Evolutionary conservation across 1,139 yeast genomes (phyloP).

Genomic region (Protomyces macrosporus): DNA sequence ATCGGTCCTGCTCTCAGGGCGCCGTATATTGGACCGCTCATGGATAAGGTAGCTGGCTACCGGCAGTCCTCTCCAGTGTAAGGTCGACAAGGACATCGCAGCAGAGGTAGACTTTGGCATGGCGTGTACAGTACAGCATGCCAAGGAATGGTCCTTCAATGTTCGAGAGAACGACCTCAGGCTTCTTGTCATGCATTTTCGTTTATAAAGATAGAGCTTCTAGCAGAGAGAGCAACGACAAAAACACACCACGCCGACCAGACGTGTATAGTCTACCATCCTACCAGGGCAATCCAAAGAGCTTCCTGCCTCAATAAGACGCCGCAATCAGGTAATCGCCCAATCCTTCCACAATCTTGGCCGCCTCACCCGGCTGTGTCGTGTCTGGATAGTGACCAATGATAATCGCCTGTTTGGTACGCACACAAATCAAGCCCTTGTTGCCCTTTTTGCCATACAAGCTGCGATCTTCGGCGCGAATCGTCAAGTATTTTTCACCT

Average conservation of each 20-base stretch:
- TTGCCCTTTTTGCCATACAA: slow-evolving; percentile 75
- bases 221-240: neutral
- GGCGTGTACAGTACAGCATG: too few species aligned
- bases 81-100: neutral
- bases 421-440: slow-evolving; percentile 82
- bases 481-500: slow-evolving; percentile 79
- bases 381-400: slow-evolving; percentile 93
- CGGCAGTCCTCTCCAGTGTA: neutral
- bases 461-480: slow-evolving; percentile 87
- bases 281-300: neutral
- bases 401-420: slow-evolving; percentile 87
- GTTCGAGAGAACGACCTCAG: too few species aligned
- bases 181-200: neutral
- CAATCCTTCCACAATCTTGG: slow-evolving; percentile 86
- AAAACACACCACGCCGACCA: neutral
- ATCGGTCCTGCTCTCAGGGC: slow-evolving; percentile 81
- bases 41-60: slow-evolving; percentile 21
- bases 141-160: too few species aligned
- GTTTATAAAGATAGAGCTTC: neutral
- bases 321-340: slow-evolving; percentile 90
- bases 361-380: slow-evolving; percentile 90
- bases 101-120: neutral
- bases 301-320: slow-evolving; percentile 49
- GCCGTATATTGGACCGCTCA: slow-evolving; percentile 57
- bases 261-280: neutral